phyloP scores from a whole-genome alignment of 2,329 filamentous ascomycete species.

The Xylaria polymorpha region DNA sequence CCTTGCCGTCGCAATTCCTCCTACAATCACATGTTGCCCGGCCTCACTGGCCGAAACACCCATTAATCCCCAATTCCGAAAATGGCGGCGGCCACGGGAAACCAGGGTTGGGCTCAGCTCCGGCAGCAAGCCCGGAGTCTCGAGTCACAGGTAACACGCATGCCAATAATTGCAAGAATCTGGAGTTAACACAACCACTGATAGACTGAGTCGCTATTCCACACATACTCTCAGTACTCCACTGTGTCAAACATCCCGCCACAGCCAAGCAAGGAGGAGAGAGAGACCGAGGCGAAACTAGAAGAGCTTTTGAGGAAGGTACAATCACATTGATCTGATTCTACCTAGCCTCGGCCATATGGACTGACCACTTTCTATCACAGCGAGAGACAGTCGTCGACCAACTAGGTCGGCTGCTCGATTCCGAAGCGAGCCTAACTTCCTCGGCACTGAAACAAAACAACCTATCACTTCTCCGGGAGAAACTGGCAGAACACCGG shows the following conservation, averaged over 20 bases:
- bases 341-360: background rate
- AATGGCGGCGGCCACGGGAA: constrained; percentile 67
- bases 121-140: constrained; percentile 90
- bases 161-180: background rate
- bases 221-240: constrained; percentile 91
- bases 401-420: constrained; percentile 88
- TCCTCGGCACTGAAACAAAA: constrained; percentile 97
- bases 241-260: constrained; percentile 80
- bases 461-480: constrained; percentile 90
- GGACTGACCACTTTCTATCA: constrained; percentile 33
- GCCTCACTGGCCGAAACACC: constrained; percentile 7
- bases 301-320: constrained; percentile 88
- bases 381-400: constrained; percentile 84
- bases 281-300: constrained; percentile 80
- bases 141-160: constrained; percentile 80
- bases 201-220: constrained; percentile 85
- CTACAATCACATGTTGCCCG: constrained; percentile 28
- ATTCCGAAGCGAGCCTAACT: constrained; percentile 88
- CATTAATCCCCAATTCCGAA: constrained; percentile 12
- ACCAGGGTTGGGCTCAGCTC: constrained; percentile 88
- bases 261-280: constrained; percentile 88
- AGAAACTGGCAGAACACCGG: constrained; percentile 88
- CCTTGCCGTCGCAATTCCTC: constrained; percentile 16
- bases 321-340: constrained; percentile 40
- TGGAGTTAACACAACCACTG: constrained; percentile 20